A percentile compares a stretch with the other conserved stretches of the same genome.
These are phyloP conservation scores for Phlegmacium glaucopus DNA, from an alignment of 768 basidiomycete genomes.

Conservation along the genomic window DNA sequence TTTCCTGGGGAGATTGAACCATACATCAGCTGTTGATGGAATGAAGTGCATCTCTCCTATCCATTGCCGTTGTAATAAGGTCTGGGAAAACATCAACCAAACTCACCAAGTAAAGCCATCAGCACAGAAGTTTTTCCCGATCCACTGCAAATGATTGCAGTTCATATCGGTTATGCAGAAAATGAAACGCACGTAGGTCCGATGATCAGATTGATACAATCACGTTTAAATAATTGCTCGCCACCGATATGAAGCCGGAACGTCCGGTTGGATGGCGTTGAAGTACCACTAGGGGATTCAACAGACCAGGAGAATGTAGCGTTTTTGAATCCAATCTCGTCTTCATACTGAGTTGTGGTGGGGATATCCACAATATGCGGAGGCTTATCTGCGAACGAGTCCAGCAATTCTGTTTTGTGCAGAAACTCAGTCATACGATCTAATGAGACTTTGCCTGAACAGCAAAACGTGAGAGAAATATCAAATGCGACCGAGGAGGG, in stretches of 20 bases:
- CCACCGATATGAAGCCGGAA: conserved; percentile 52
- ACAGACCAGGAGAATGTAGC: conserved; percentile 62
- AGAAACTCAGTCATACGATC: too few species aligned
- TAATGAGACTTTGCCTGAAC: too few species aligned
- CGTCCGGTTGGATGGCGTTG: conserved; percentile 42
- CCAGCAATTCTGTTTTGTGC: too few species aligned
- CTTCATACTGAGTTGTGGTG: not conserved
- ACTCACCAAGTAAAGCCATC: conserved; percentile 18
- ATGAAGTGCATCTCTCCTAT: conserved; percentile 58
- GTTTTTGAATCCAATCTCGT: conserved; percentile 48
- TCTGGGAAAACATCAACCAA: not conserved
- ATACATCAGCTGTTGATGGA: conserved; percentile 45
- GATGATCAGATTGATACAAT: conserved; percentile 53
- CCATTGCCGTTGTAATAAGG: not conserved
- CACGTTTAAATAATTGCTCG: conserved; percentile 51
- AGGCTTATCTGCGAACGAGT: too few species aligned
- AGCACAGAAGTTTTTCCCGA: too few species aligned
- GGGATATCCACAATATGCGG: not conserved
- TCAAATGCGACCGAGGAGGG: too few species aligned
- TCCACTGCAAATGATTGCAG: conserved; percentile 36
- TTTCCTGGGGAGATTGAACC: conserved; percentile 59
- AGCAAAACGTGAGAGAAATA: too few species aligned
- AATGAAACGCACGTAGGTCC: conserved; percentile 41
- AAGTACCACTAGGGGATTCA: too few species aligned
- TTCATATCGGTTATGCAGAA: conserved; percentile 13